Evolutionary conservation across 2,329 filamentous ascomycete genomes (phyloP), one percentile per base, ranked within the genome.

Genomic region (Fusarium sp.): DNA sequence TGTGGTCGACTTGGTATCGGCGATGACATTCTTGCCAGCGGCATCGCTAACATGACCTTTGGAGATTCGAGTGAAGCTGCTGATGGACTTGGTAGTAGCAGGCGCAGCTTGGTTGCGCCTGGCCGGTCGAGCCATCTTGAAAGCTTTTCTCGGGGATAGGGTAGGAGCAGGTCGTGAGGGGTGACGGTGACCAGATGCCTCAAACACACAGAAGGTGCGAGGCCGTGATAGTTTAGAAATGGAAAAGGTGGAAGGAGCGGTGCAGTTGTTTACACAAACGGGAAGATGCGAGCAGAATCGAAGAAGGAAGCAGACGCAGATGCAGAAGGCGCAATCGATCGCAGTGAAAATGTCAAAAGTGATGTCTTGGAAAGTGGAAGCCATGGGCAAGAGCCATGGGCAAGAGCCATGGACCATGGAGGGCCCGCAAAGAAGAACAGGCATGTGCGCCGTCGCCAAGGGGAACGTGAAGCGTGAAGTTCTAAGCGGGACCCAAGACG

Each of bases 61-160:
- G 33, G 83, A 85, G 51, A 86, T 76, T 58, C 83, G 84, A 49
- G 81, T 72, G 72, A 85, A 86, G 73, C 69, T 79, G 77, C 74
- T 78, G 59, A 86, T 85, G 68, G 75, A 64, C 23, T 76, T 76
- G 36, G 57, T 66, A 13, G 58, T 33, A 27, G 70, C 46, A 59
- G 70, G 64, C 29, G 49, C 60, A 50, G 62, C 68, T 40, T 76
- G 69, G 18, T 67, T 71, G 62, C 73, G 69, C 68, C 69, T 74
- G 60, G 70, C 59, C 20, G 69, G 69, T 73, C 61, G 79, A 74
- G 70, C 68, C 70, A 68, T 78, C 38, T 60, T 60, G 40, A 55
- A 25, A 34, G 44, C 27, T 38, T 65, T 44, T 29, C 9, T 36
- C 16, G 44, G 40, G 34, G 49, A 54, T n/a, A 53, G 25, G 53